Evolutionary conservation across 2,329 filamentous ascomycete genomes (phyloP).

Genomic region (Ophiocordyceps sinensis): DNA sequence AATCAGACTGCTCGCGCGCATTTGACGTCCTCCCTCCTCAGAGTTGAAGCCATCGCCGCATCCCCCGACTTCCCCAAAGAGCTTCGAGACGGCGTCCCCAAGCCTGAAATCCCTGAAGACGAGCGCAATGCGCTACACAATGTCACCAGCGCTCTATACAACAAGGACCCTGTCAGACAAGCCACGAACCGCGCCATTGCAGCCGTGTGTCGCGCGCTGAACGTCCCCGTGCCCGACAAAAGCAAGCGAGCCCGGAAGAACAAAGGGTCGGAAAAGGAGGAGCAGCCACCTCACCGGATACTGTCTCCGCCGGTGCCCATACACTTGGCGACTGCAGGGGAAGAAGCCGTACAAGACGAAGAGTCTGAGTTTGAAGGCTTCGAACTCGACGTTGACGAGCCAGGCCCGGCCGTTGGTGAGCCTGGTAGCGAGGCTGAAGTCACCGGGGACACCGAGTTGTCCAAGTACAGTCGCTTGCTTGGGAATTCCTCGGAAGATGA

Average conservation of each 20-base stretch:
- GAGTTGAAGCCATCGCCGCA: slow-evolving; percentile 36
- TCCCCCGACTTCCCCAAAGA: slow-evolving; percentile 34
- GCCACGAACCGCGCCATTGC: slow-evolving; percentile 32
- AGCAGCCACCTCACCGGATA: slow-evolving; percentile 13
- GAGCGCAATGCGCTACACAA: slow-evolving; percentile 39
- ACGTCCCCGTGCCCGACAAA: slow-evolving; percentile 31
- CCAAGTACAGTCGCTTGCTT: slow-evolving; percentile 30
- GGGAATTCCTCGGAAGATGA: slow-evolving; percentile 30
- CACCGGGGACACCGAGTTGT: slow-evolving; percentile 18
- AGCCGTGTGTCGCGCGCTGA: slow-evolving; percentile 32
- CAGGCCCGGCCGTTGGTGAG: slow-evolving; percentile 7
- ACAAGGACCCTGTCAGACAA: slow-evolving; percentile 33
- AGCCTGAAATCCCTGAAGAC: slow-evolving; percentile 36
- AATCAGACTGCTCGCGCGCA: slow-evolving; percentile 42
- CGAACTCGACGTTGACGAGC: slow-evolving; percentile 14
- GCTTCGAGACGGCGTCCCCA: slow-evolving; percentile 30
- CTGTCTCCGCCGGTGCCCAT: slow-evolving; percentile 1
- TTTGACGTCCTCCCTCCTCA: slow-evolving; percentile 38
- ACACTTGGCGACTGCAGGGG: neutral
- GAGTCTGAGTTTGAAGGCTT: slow-evolving; percentile 23
- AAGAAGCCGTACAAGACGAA: slow-evolving; percentile 11
- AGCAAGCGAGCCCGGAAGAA: slow-evolving; percentile 16
- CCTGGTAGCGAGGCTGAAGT: slow-evolving; percentile 11
- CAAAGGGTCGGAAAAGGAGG: slow-evolving; percentile 16
- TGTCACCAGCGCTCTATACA: slow-evolving; percentile 44